Evolutionary conservation across 768 basidiomycete species (phyloP).

Genomic region (Suillus subalutaceus): DNA sequence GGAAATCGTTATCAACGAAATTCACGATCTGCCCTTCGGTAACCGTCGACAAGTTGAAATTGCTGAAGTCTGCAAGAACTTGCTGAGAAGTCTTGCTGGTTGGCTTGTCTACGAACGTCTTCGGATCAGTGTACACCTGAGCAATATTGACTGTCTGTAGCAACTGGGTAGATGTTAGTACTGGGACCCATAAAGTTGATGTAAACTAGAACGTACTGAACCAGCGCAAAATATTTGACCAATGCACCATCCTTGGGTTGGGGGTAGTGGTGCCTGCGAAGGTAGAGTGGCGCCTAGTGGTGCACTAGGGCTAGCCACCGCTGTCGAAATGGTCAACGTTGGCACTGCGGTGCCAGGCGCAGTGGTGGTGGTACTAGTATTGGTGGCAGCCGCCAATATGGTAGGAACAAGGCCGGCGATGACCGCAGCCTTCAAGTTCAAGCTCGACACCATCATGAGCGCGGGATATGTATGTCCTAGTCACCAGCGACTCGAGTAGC

Average conservation of each 20-base stretch:
- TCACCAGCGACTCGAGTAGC: background rate
- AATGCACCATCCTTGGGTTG: slow-evolving; percentile 76
- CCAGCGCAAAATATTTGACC: slow-evolving; percentile 83
- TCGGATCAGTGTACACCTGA: slow-evolving; percentile 72
- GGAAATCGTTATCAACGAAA: slow-evolving; percentile 77
- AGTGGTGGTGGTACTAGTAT: slow-evolving; percentile 10
- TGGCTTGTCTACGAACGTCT: slow-evolving; percentile 91
- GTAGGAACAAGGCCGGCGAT: slow-evolving; percentile 19
- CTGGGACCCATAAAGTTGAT: background rate
- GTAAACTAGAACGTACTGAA: slow-evolving; percentile 44
- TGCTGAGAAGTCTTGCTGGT: slow-evolving; percentile 65
- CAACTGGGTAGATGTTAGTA: slow-evolving; percentile 45
- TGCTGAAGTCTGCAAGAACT: slow-evolving; percentile 70
- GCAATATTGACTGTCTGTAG: slow-evolving; percentile 89
- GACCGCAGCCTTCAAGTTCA: slow-evolving; percentile 14
- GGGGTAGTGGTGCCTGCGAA: slow-evolving; percentile 65
- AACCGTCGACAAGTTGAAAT: slow-evolving; percentile 38
- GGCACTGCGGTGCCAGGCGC: slow-evolving; percentile 25
- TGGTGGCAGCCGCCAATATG: slow-evolving; percentile 21
- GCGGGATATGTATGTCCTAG: background rate
- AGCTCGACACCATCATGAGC: slow-evolving; percentile 32
- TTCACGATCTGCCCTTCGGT: slow-evolving; percentile 67
- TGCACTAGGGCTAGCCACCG: slow-evolving; percentile 65
- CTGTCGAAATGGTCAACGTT: slow-evolving; percentile 55
- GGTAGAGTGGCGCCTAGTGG: slow-evolving; percentile 57